Percentiles rank a stretch among this genome's conserved stretches.
These are phyloP conservation scores for Cytospora chrysosperma DNA, from an alignment of 2,329 filamentous ascomycete species.

Conservation along the genomic window DNA sequence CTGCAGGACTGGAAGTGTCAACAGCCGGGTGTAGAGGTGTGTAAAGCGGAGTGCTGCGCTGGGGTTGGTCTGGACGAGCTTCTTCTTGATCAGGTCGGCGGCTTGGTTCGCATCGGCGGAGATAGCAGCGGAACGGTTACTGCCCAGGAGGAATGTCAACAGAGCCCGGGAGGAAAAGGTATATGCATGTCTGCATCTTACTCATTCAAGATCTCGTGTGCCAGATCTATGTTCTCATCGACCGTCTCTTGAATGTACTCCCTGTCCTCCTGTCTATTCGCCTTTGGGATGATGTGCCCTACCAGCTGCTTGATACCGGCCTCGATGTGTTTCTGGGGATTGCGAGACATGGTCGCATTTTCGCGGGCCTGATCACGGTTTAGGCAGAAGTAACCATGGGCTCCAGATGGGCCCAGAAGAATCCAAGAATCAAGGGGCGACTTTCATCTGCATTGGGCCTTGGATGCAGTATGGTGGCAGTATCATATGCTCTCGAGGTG, in stretches of 20 bases:
- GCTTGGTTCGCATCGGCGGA: conserved; percentile 84
- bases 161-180: neutral
- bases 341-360: conserved; percentile 57
- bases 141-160: conserved; percentile 5
- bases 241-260: conserved; percentile 67
- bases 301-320: conserved; percentile 79
- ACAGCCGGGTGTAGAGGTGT: conserved; percentile 83
- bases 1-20: conserved; percentile 87
- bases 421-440: neutral
- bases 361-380: conserved; percentile 31
- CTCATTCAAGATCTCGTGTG: conserved; percentile 53
- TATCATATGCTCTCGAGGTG: conserved; percentile 9
- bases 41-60: conserved; percentile 82
- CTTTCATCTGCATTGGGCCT: neutral
- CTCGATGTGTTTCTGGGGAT: conserved; percentile 65
- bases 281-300: conserved; percentile 66
- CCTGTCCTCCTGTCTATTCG: conserved; percentile 55
- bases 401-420: neutral
- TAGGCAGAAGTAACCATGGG: neutral
- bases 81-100: conserved; percentile 86
- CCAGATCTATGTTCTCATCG: conserved; percentile 56
- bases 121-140: conserved; percentile 47
- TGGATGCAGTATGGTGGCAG: neutral
- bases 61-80: conserved; percentile 74
- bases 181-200: conserved; percentile 31